Evolutionary conservation across 345 rosid species (phyloP), one percentile per base, ranked within the genome.

Genomic region (Orychophragmus violaceus): DNA sequence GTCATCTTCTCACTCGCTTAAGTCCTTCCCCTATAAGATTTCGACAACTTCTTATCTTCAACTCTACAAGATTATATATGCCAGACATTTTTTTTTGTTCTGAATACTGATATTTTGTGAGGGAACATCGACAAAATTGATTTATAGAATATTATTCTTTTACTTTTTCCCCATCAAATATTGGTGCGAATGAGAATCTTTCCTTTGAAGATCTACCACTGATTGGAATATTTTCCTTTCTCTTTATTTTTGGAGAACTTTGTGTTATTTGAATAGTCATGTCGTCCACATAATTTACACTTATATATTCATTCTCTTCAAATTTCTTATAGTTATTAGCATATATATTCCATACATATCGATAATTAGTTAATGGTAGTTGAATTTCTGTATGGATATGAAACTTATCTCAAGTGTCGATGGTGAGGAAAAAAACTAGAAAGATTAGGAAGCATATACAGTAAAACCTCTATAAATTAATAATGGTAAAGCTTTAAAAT

Each of bases 211-310:
- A 64, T 72, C 76, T 58, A 27, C 28, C 66, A 22, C 71, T 39
- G 54, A 49, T 65, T 58, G 71, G 66, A 72, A 64, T 71, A 62
- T 50, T 64, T 55, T 9, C 4, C 33, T 5, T 11, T 41, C 16
- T 41, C 21, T 41, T 69, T 35, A 41, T 16, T 16, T 41, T 57
- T 57, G 59, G n/a, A n/a, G n/a, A n/a, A n/a, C 32, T 29, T 36
- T 71, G n/a, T n/a, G n/a, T n/a, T n/a, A 0, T 48, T 45, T 57
- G 76, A 49, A 58, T 48, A 48, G 76, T 64, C 76, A 72, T 36
- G 66, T 64, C 66, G 64, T 50, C 6, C 23, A 36, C 27, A 57
- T 8, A 71, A 33, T 63, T 63, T 35, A 63, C 19, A 27, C 13
- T 42, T 42, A 9, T 36, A 33, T n/a, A 46, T 41, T 25, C 28